phyloP scores from a whole-genome alignment of 768 basidiomycete species.

The Gymnopilus junonius region DNA sequence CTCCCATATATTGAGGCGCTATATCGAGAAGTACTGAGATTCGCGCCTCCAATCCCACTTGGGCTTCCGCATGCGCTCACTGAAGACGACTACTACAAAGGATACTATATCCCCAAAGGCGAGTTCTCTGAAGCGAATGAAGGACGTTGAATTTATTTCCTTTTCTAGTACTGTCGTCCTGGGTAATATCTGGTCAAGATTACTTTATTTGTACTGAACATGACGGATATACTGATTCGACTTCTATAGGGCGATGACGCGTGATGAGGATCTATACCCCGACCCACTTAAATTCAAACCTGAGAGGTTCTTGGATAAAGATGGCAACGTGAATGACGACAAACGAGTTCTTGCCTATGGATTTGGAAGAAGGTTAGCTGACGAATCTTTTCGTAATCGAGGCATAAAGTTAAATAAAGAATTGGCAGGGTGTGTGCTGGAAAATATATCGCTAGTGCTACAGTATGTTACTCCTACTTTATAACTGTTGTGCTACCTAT shows the following conservation, averaged over 20 bases:
- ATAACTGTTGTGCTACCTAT: too few species aligned
- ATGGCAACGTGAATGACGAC: slow-evolving; percentile 17
- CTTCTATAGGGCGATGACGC: slow-evolving; percentile 19
- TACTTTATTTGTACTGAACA: background rate
- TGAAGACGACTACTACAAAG: slow-evolving; percentile 34
- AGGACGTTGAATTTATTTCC: too few species aligned
- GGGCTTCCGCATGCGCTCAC: background rate
- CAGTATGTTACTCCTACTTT: background rate
- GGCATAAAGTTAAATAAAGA: background rate
- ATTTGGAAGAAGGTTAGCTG: slow-evolving; percentile 7
- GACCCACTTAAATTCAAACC: slow-evolving; percentile 38
- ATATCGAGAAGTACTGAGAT: slow-evolving; percentile 10
- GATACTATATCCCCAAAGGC: slow-evolving; percentile 35
- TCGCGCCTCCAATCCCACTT: background rate
- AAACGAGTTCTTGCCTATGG: slow-evolving; percentile 18
- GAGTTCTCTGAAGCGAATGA: slow-evolving; percentile 9
- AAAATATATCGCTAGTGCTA: slow-evolving; percentile 1
- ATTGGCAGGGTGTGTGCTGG: background rate
- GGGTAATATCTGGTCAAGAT: background rate
- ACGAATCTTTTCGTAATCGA: background rate
- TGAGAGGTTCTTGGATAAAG: slow-evolving; percentile 29
- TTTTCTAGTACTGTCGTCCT: background rate
- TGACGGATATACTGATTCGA: background rate
- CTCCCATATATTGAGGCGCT: slow-evolving; percentile 34
- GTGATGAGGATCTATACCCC: slow-evolving; percentile 36